Percentiles rank a stretch among this genome's conserved stretches.
These are phyloP conservation scores for Mortierella sp. DNA, from an alignment of 371 early-diverging fungal genomes.

Conservation along the genomic window DNA sequence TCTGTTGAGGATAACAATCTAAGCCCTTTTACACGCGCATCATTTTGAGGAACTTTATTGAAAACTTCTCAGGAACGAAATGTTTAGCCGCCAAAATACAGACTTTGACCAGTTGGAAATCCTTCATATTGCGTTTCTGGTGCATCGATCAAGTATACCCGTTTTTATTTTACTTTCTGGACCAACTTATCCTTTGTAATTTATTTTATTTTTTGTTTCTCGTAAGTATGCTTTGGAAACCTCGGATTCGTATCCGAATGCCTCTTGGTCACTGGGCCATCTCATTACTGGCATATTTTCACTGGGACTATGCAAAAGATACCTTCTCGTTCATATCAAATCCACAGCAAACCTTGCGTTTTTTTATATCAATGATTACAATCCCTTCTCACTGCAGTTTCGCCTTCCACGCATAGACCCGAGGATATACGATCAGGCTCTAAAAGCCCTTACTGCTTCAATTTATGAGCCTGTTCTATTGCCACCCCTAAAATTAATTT, in stretches of 20 bases:
- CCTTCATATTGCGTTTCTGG: background rate
- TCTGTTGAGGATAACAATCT: no score
- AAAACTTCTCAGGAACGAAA: conserved; percentile 8
- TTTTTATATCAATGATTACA: background rate
- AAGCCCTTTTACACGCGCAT: no score
- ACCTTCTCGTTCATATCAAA: no score
- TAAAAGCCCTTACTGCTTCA: no score
- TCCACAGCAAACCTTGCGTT: no score
- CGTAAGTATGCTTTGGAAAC: background rate
- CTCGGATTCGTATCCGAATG: background rate
- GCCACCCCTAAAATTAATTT: background rate
- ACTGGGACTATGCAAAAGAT: background rate
- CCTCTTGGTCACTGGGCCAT: background rate
- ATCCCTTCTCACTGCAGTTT: background rate
- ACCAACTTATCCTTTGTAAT: background rate
- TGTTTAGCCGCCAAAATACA: background rate
- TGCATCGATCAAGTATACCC: background rate
- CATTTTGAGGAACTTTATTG: background rate
- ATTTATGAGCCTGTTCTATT: background rate
- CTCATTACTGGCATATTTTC: background rate
- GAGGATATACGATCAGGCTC: no score
- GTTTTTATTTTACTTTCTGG: no score
- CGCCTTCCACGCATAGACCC: background rate
- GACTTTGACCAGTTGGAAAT: background rate
- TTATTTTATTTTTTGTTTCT: background rate